Evolutionary conservation across 2,329 filamentous ascomycete genomes (phyloP).

Genomic region (Penicillium janthinellum): DNA sequence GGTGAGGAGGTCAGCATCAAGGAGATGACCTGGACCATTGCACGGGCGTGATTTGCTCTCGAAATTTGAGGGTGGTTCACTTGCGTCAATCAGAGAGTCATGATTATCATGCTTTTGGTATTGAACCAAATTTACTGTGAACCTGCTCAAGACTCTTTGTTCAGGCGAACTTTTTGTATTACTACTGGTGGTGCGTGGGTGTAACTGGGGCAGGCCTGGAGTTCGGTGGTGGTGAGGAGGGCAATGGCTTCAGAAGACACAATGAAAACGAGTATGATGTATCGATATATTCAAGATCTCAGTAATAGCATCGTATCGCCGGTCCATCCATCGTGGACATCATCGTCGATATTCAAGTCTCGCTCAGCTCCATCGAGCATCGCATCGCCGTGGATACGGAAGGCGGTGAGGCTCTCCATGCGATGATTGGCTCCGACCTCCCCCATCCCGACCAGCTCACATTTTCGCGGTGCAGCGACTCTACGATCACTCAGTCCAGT

Average conservation of each 20-base stretch:
- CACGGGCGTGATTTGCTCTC: constrained; percentile 60
- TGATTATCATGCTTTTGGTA: neutral
- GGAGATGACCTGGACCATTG: constrained; percentile 83
- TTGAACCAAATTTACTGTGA: neutral
- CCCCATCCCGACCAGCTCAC: constrained; percentile 31
- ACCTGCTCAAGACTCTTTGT: neutral
- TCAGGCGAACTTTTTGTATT: neutral
- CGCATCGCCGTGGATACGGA: neutral
- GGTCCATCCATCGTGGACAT: neutral
- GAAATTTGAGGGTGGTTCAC: neutral
- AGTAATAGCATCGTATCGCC: neutral
- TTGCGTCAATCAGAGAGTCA: neutral
- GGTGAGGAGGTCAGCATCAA: constrained; percentile 91
- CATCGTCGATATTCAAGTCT: no score
- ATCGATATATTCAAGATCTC: neutral
- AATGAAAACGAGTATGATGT: neutral
- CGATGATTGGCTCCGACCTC: constrained; percentile 29
- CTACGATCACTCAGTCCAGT: constrained; percentile 13
- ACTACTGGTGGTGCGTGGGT: neutral
- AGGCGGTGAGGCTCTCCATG: constrained; percentile 27
- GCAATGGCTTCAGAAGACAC: no score
- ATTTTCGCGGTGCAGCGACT: constrained; percentile 36
- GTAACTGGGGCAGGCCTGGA: neutral
- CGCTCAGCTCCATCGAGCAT: neutral
- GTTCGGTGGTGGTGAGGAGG: neutral